phyloP scores from a whole-genome alignment of 2,329 filamentous ascomycete species.

The Aurifilum marmelostoma region DNA sequence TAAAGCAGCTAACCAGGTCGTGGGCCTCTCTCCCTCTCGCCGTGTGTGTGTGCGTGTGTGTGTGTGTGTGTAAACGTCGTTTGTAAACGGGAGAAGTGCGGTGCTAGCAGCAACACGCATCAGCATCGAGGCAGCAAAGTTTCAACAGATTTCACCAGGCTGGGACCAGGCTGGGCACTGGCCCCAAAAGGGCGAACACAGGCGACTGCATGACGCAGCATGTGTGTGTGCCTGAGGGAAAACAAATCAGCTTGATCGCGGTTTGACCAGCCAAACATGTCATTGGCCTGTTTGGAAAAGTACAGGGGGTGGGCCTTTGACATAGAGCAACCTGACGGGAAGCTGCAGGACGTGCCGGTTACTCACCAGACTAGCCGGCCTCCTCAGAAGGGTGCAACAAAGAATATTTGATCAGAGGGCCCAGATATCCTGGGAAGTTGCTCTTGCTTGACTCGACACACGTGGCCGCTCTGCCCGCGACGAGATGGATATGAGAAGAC shows the following conservation, averaged over 20 bases:
- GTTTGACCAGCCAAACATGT: conserved; percentile 45
- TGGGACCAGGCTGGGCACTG: conserved; percentile 40
- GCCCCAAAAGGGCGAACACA: conserved; percentile 46
- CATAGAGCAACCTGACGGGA: conserved; percentile 47
- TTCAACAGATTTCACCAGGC: conserved; percentile 45
- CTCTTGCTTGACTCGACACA: conserved; percentile 59
- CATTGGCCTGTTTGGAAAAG: conserved; percentile 44
- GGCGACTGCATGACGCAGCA: conserved; percentile 45
- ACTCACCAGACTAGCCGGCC: conserved; percentile 41
- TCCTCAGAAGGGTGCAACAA: conserved; percentile 50
- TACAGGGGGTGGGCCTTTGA: conserved; percentile 42
- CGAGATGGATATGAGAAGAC: conserved; percentile 25
- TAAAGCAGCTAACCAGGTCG: conserved; percentile 14
- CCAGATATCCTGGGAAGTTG: conserved; percentile 40
- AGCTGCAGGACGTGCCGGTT: conserved; percentile 53
- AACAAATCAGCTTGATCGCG: conserved; percentile 47
- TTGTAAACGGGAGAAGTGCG: conserved; percentile 15
- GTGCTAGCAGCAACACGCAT: conserved; percentile 12
- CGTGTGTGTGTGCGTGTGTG: no score
- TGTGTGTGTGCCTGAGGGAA: conserved; percentile 39
- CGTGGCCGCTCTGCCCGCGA: conserved; percentile 46
- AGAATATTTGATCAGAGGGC: conserved; percentile 44
- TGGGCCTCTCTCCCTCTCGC: not conserved
- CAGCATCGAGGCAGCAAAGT: conserved; percentile 43
- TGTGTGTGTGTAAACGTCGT: not conserved